phyloP scores from a whole-genome alignment of 2,329 filamentous ascomycete species.

The Stagonosporopsis rhizophila region DNA sequence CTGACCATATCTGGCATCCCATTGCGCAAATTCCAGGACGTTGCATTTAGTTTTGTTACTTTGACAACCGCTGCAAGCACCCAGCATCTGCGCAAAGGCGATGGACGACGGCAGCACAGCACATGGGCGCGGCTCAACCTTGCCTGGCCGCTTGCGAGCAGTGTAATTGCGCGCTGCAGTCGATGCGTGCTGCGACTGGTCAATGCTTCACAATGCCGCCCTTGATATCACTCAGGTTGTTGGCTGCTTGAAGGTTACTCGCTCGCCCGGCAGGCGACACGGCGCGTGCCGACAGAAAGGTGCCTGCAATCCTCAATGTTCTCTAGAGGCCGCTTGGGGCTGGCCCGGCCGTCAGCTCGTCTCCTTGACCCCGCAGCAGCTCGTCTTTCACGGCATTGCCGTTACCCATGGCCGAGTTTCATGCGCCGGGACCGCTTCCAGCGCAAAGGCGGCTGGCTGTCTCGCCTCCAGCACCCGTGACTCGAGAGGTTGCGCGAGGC shows the following conservation, averaged over 20 bases:
- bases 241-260: slow-evolving; percentile 14
- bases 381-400: slow-evolving; percentile 14
- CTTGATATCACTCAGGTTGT: slow-evolving; percentile 17
- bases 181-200: slow-evolving; percentile 15
- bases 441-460: slow-evolving; percentile 14
- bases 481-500: background rate
- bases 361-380: slow-evolving; percentile 20
- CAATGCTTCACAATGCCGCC: slow-evolving; percentile 15
- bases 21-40: background rate
- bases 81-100: slow-evolving; percentile 8
- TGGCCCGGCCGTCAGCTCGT: slow-evolving; percentile 17
- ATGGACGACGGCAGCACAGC: slow-evolving; percentile 9
- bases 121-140: slow-evolving; percentile 9
- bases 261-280: slow-evolving; percentile 10
- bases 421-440: slow-evolving; percentile 16
- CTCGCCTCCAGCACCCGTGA: slow-evolving; percentile 9
- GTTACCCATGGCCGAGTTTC: slow-evolving; percentile 15
- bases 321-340: slow-evolving; percentile 13
- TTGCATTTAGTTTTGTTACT: background rate
- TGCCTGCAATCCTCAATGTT: slow-evolving; percentile 18
- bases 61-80: background rate
- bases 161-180: slow-evolving; percentile 17
- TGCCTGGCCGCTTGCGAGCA: slow-evolving; percentile 16
- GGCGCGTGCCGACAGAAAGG: slow-evolving; percentile 16
- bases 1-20: slow-evolving; percentile 1